These are phyloP conservation scores for Tetratostichococcus sp. DNA, from an alignment of 139 green algal genomes.

Conservation along the genomic window DNA sequence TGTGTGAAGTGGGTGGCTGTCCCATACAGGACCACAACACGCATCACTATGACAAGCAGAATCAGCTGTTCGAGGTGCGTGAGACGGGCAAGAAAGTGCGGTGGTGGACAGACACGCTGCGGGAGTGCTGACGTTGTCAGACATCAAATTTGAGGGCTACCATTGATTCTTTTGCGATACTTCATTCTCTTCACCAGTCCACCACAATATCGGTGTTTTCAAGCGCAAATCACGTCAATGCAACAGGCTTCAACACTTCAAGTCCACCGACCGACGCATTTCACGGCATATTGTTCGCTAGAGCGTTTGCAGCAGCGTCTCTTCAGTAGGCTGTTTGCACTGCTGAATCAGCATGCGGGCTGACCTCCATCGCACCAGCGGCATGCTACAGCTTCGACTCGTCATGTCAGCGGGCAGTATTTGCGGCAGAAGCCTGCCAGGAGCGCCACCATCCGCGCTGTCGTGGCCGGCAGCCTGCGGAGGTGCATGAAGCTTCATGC, in stretches of 20 bases:
- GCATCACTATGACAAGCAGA: constrained; percentile 54
- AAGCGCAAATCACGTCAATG: too few species aligned
- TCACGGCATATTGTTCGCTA: too few species aligned
- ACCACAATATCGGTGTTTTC: too few species aligned
- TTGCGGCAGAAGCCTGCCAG: background rate
- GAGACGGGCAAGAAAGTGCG: background rate
- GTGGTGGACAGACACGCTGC: background rate
- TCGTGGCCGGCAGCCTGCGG: background rate
- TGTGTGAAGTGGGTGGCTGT: background rate
- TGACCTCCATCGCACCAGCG: too few species aligned
- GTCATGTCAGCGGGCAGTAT: background rate
- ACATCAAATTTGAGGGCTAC: too few species aligned
- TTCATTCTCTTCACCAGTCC: too few species aligned
- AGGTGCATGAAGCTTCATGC: background rate
- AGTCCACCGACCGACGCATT: too few species aligned
- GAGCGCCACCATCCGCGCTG: background rate
- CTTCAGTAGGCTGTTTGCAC: too few species aligned
- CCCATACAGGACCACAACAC: constrained; percentile 76
- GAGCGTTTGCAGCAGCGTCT: too few species aligned
- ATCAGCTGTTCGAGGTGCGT: constrained; percentile 28
- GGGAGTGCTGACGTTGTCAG: background rate
- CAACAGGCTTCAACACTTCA: too few species aligned
- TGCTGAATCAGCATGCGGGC: too few species aligned
- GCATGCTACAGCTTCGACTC: background rate
- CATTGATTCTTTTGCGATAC: too few species aligned